Base-by-base conservation (phyloP, 805 yeast species). In the Komagataella populi region DNA sequence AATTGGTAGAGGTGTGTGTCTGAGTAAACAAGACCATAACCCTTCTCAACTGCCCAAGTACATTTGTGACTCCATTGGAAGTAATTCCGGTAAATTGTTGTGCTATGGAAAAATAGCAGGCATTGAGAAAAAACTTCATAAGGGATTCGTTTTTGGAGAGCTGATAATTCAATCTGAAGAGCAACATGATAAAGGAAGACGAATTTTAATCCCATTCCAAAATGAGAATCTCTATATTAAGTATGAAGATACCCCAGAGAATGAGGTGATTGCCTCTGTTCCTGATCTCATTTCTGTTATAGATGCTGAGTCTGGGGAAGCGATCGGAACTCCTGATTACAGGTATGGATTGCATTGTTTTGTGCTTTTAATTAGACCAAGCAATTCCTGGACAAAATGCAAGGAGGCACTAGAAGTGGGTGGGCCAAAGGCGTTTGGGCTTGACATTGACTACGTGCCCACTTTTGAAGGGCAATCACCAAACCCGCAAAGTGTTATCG, bases 261-360 rank as follows among this genome's bases (percentile, higher is more conserved):
- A 61, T 20, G 58, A 63, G 50, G 58, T 65, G n/a, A 63, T 71
- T 8, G 63, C 70, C 50, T 62, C 73, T 4, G 77, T 72, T 45
- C 78, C 78, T n/a, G 77, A 73, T 55, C 55, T 73, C 50, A 71
- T 73, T 53, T 55, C 74, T 1, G 73, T 73, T 6, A 56, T 67
- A 49, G 74, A 72, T 56, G 58, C 66, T 6, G 72, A 70, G 45
- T 60, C 67, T 36, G 76, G 76, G 44, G 75, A 70, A 52, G 76
- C 76, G 12, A 68, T 72, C 8, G 77, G 77, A 6, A 72, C 76
- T 1, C 74, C 70, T n/a, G 77, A 73, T 44, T 73, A 71, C 55
- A 56, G 75, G 45, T 72, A 72, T 55, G 77, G 77, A 4, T 52
- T 73, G 49, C 50, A 68, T 44, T 76, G 72, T 14, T 69, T 69